Percentiles rank a stretch among this genome's conserved stretches.
Evolutionary conservation across 805 yeast genomes (phyloP).

Genomic region (Metschnikowia orientalis): DNA sequence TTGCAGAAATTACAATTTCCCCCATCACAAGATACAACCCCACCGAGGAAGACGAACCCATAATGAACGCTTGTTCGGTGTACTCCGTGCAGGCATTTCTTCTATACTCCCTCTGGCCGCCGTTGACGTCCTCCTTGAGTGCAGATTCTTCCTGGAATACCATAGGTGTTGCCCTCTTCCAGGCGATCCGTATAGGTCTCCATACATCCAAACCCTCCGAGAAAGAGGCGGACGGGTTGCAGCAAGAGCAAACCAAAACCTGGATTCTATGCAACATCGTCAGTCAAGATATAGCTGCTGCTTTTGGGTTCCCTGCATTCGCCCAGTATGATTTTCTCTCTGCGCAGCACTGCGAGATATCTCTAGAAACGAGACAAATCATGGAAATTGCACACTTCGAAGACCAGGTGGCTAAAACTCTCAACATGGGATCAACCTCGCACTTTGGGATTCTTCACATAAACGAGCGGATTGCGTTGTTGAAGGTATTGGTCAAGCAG

Average conservation of each 20-base stretch:
- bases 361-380: slow-evolving; percentile 65
- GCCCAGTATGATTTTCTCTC: slow-evolving; percentile 71
- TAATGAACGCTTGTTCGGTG: slow-evolving; percentile 83
- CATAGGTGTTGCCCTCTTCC: slow-evolving; percentile 87
- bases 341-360: slow-evolving; percentile 44
- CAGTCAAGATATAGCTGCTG: slow-evolving; percentile 83
- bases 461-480: slow-evolving; percentile 68
- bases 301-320: slow-evolving; percentile 93
- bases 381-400: slow-evolving; percentile 81
- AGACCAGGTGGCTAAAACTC: slow-evolving; percentile 73
- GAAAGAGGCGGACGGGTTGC: slow-evolving; percentile 1
- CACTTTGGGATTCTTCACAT: slow-evolving; percentile 61
- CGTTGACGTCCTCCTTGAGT: slow-evolving; percentile 86
- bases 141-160: slow-evolving; percentile 97
- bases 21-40: slow-evolving; percentile 86
- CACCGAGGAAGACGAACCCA: slow-evolving; percentile 72
- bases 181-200: slow-evolving; percentile 86
- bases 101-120: slow-evolving; percentile 92
- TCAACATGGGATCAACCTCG: slow-evolving; percentile 67
- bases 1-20: slow-evolving; percentile 84
- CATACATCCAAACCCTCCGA: slow-evolving; percentile 63
- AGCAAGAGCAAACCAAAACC: slow-evolving; percentile 70
- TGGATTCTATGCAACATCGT: slow-evolving; percentile 94
- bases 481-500: slow-evolving; percentile 66
- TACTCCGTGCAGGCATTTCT: slow-evolving; percentile 92